Evolutionary conservation across 1,284 basidiomycete species (phyloP).

Genomic region (Marasmius oreades): DNA sequence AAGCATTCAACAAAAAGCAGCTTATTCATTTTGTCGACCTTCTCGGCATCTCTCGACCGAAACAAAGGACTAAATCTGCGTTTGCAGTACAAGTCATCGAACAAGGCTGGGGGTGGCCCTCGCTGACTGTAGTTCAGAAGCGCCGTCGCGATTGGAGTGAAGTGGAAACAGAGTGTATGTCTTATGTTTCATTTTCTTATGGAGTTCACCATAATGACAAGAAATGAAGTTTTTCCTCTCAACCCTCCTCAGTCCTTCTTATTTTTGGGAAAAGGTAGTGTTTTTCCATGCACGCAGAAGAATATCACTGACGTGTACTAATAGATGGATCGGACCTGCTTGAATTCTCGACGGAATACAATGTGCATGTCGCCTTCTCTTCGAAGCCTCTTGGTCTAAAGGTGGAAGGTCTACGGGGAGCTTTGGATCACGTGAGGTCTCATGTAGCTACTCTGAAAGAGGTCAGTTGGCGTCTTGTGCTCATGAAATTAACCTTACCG

Average conservation of each 20-base stretch:
- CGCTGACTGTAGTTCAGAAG: constrained; percentile 48
- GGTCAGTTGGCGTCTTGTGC: constrained; percentile 22
- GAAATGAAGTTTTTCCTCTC: constrained; percentile 50
- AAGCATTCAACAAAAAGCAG: constrained; percentile 64
- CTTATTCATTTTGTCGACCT: constrained; percentile 49
- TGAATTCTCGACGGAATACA: constrained; percentile 52
- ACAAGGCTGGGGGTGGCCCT: constrained; percentile 64
- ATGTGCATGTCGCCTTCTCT: constrained; percentile 59
- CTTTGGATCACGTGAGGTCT: constrained; percentile 40
- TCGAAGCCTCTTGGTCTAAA: constrained; percentile 52
- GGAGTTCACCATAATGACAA: constrained; percentile 4
- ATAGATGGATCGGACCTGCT: constrained; percentile 64
- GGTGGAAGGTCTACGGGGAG: constrained; percentile 52
- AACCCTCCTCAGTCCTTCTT: constrained; percentile 62
- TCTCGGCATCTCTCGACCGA: constrained; percentile 28
- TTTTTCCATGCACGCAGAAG: constrained; percentile 3
- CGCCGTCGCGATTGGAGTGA: constrained; percentile 51
- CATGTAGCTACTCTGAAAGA: constrained; percentile 45
- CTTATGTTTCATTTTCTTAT: constrained; percentile 7
- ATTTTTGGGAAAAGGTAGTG: constrained; percentile 64
- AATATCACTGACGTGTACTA: constrained; percentile 6
- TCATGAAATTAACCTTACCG: neutral
- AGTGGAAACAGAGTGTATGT: constrained; percentile 46
- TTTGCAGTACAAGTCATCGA: constrained; percentile 60
- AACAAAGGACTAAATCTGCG: constrained; percentile 35